Evolutionary conservation across 805 yeast species (phyloP), one percentile per base, ranked within the genome.

Genomic region (Metschnikowia similis): DNA sequence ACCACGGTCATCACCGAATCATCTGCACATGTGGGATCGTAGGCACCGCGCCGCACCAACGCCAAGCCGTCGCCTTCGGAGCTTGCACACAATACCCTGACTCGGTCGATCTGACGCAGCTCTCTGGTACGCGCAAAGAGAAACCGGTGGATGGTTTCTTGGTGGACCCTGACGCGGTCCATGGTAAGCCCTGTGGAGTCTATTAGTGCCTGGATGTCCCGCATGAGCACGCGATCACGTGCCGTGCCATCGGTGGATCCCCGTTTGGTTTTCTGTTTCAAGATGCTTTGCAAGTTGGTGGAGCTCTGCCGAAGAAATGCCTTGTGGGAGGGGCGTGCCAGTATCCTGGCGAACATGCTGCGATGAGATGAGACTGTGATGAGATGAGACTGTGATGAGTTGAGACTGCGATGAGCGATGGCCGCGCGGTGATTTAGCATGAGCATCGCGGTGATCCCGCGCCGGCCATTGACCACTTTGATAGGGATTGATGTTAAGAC

Each of bases 51-150:
- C 14, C 67, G 61, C 1, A 70, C 55, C 7, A 73, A 38, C 0
- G 64, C 77, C 10, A 71, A 35, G 0, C 78, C 77, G 7, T 65
- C 68, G 1, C 74, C 78, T 43, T 67, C 72, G 0, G 63, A 52
- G 1, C 72, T 63, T 35, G 64, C 63, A 30, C 65, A 60, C 1
- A 59, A 40, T 2, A 72, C 60, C 6, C 57, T 61, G 1, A 69
- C 63, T 13, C 52, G 49, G 1, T 32, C 42, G 0, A 59, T 29
- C 13, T 35, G 27, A 3, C 49, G 50, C 9, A 35, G 29, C 6
- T 35, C 48, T 21, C 72, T 49, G 13, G 32, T 34, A 37, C 54
- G 55, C 1, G 63, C 48, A 45, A 57, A 67, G 21, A 66, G 52
- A 42, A 63, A 70, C 29, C 45, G 35, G 27, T 61, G 58, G 8